These are phyloP conservation scores for Multifurca ochricompacta DNA, from an alignment of 768 basidiomycete genomes.

Conservation along the genomic window DNA sequence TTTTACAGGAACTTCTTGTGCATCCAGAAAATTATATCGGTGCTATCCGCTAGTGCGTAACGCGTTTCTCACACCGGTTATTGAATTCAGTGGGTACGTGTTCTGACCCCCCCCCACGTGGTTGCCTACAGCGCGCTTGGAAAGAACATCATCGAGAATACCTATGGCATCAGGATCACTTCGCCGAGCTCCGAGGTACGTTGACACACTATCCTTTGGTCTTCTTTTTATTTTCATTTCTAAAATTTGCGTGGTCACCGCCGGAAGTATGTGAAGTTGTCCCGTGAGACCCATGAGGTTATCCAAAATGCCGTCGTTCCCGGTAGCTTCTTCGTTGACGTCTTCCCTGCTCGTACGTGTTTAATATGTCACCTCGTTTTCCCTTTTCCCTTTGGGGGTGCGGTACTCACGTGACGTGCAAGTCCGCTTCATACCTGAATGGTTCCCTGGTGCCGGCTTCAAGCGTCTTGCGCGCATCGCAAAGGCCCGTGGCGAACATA, in stretches of 20 bases:
- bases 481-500: slow-evolving; percentile 16
- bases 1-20: slow-evolving; percentile 14
- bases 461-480: slow-evolving; percentile 19
- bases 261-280: slow-evolving; percentile 16
- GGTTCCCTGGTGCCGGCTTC: slow-evolving; percentile 22
- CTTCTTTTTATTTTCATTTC: not conserved
- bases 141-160: slow-evolving; percentile 20
- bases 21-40: slow-evolving; percentile 13
- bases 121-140: slow-evolving; percentile 12
- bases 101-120: slow-evolving; percentile 17
- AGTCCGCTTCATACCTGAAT: slow-evolving; percentile 19
- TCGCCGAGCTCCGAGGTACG: slow-evolving; percentile 16
- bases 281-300: slow-evolving; percentile 19
- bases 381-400: not conserved
- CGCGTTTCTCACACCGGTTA: not conserved
- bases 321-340: slow-evolving; percentile 20
- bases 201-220: not conserved
- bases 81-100: not conserved
- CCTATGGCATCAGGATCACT: slow-evolving; percentile 18
- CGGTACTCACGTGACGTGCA: slow-evolving; percentile 1
- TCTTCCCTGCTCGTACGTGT: slow-evolving; percentile 17
- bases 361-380: too few relatives aligned
- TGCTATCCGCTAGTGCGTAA: slow-evolving; percentile 16
- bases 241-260: too few relatives aligned
- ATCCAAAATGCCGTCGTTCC: slow-evolving; percentile 20